Conservation (phyloP, 805 yeast genomes). For the Zygotorulaspora sp. region DNA sequence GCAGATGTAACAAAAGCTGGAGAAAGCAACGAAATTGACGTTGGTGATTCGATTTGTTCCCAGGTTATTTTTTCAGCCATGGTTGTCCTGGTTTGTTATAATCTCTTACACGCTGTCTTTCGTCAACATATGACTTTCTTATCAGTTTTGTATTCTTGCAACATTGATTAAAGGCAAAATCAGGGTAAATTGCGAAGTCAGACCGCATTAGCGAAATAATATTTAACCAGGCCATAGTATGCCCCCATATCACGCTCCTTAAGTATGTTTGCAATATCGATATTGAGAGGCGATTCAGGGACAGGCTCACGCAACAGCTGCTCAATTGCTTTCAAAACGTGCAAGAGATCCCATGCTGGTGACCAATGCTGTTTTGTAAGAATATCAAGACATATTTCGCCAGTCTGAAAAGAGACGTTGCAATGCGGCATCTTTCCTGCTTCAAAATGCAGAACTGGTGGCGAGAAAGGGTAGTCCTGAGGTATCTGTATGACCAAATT, state of each 20-base stretch:
- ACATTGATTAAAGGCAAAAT: no score
- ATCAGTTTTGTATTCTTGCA: conserved; percentile 3
- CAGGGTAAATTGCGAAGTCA: conserved; percentile 1
- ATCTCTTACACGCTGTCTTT: no score
- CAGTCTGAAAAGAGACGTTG: conserved; percentile 48
- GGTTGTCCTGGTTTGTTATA: no score
- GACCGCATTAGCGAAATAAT: conserved; percentile 28
- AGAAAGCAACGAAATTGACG: conserved; percentile 34
- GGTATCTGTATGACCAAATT: conserved; percentile 44
- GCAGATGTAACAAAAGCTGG: conserved; percentile 37
- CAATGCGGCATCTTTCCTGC: conserved; percentile 43
- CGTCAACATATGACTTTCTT: no score
- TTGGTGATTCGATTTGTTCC: conserved; percentile 33
- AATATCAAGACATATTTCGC: conserved; percentile 69
- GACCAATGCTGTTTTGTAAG: conserved; percentile 55
- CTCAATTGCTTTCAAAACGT: conserved; percentile 53
- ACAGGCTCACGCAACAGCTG: conserved; percentile 60
- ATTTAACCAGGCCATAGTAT: conserved; percentile 40
- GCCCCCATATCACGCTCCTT: conserved; percentile 46
- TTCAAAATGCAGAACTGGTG: conserved; percentile 52
- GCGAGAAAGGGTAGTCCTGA: conserved; percentile 49
- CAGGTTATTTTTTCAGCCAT: conserved; percentile 36
- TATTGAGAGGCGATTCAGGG: conserved; percentile 65
- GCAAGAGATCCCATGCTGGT: conserved; percentile 65
- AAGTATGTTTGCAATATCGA: conserved; percentile 61